Evolutionary conservation across 2,329 filamentous ascomycete species (phyloP).

Genomic region (Teratosphaeria gauchensis): DNA sequence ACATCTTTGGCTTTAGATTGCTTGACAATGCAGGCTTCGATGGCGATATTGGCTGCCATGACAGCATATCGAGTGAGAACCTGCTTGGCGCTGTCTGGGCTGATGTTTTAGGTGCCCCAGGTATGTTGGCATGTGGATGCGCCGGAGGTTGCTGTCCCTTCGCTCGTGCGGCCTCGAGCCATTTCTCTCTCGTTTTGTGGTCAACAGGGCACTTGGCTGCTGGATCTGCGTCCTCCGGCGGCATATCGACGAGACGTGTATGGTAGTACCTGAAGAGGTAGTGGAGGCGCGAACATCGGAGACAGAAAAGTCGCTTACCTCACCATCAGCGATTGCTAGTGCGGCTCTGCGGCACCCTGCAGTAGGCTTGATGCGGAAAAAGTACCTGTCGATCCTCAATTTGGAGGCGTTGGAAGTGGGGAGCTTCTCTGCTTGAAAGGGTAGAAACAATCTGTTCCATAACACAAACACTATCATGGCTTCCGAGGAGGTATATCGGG

Average conservation of each 20-base stretch:
- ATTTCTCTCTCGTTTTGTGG: constrained; percentile 76
- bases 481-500: constrained; percentile 59
- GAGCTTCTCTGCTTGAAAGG: not conserved
- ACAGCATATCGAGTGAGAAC: constrained; percentile 18
- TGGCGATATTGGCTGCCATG: constrained; percentile 11
- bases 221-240: constrained; percentile 26
- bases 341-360: constrained; percentile 2
- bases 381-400: not conserved
- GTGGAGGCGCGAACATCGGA: not conserved
- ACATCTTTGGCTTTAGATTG: not conserved
- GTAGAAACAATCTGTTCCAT: not conserved
- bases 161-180: constrained; percentile 62
- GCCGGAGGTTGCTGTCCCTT: constrained; percentile 18
- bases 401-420: not conserved
- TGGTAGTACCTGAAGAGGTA: not conserved
- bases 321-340: not conserved
- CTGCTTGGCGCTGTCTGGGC: constrained; percentile 11
- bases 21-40: not conserved
- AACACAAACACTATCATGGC: constrained; percentile 25
- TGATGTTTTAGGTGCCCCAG: constrained; percentile 10
- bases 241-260: constrained; percentile 11
- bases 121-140: constrained; percentile 11
- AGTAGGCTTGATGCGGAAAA: not conserved
- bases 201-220: constrained; percentile 70
- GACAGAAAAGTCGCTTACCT: not conserved